These are phyloP conservation scores for Pseudopyricularia cyperi DNA, from an alignment of 2,329 filamentous ascomycete species.

Conservation along the genomic window DNA sequence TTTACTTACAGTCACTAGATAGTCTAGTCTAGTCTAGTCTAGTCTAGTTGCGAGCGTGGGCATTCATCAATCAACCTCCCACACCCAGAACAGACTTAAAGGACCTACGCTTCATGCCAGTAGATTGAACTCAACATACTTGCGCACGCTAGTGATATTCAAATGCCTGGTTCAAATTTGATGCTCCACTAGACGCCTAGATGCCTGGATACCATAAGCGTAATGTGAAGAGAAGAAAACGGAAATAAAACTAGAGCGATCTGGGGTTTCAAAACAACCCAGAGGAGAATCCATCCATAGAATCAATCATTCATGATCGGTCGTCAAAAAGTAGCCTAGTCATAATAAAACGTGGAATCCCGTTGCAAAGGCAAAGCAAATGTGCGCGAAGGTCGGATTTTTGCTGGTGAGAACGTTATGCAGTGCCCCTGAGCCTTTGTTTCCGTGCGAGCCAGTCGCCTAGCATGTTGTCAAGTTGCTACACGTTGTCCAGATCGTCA, in stretches of 20 bases:
- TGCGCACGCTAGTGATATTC: neutral
- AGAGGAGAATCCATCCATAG: neutral
- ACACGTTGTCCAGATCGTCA: conserved; percentile 4
- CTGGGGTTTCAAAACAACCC: neutral
- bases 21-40: too few species aligned
- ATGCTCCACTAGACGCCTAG: neutral
- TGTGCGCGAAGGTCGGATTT: neutral
- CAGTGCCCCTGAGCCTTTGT: conserved; percentile 42
- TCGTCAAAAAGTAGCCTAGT: neutral
- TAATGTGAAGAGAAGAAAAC: neutral
- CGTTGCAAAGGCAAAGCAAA: neutral
- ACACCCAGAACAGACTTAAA: too few species aligned
- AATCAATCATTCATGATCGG: neutral
- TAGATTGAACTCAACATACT: neutral
- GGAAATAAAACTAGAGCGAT: neutral
- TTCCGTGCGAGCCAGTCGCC: conserved; percentile 68
- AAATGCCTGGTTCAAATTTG: neutral
- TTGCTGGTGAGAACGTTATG: conserved; percentile 14
- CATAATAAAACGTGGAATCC: neutral
- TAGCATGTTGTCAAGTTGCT: conserved; percentile 78
- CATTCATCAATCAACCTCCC: too few species aligned
- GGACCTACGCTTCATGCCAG: too few species aligned
- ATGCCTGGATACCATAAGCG: neutral
- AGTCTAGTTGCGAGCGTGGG: too few species aligned
- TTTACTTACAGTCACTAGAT: too few species aligned